Evolutionary conservation across 441 rosid genomes (phyloP).

Genomic region (Populus tomentosa): DNA sequence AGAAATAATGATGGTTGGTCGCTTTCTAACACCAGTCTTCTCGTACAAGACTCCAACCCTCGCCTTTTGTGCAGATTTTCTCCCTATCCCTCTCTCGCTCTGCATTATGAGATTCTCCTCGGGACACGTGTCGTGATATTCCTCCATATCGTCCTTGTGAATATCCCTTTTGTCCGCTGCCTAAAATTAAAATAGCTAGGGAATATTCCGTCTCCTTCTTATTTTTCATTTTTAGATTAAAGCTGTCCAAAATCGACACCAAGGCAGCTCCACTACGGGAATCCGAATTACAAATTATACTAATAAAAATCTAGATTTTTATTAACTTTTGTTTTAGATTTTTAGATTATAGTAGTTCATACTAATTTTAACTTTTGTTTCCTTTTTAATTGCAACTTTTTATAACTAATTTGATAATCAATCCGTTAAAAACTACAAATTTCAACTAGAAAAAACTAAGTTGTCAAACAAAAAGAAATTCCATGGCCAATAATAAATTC

Average conservation of each 20-base stretch:
- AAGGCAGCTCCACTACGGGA: neutral
- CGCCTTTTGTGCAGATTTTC: slow-evolving; percentile 37
- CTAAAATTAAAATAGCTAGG: neutral
- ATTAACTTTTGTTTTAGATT: no score
- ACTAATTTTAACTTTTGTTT: no score
- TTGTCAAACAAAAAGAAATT: no score
- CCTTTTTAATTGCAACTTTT: no score
- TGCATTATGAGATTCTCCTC: neutral
- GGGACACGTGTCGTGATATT: slow-evolving; percentile 49
- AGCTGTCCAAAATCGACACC: slow-evolving; percentile 21
- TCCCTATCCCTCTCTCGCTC: no score
- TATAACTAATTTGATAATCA: neutral
- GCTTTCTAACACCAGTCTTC: slow-evolving; percentile 50
- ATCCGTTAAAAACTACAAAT: no score
- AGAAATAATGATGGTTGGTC: slow-evolving; percentile 40
- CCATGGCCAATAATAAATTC: no score
- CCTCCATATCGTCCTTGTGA: slow-evolving; percentile 37
- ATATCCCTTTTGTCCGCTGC: slow-evolving; percentile 70
- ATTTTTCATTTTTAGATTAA: neutral
- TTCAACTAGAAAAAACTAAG: no score
- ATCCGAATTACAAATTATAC: no score
- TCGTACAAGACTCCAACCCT: slow-evolving; percentile 54
- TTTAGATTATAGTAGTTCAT: neutral
- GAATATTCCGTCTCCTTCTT: slow-evolving; percentile 33
- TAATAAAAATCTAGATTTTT: neutral